Percentiles rank a stretch among this genome's conserved stretches.
Evolutionary conservation across 768 basidiomycete genomes (phyloP).

Genomic region (Pisolithus orientalis): DNA sequence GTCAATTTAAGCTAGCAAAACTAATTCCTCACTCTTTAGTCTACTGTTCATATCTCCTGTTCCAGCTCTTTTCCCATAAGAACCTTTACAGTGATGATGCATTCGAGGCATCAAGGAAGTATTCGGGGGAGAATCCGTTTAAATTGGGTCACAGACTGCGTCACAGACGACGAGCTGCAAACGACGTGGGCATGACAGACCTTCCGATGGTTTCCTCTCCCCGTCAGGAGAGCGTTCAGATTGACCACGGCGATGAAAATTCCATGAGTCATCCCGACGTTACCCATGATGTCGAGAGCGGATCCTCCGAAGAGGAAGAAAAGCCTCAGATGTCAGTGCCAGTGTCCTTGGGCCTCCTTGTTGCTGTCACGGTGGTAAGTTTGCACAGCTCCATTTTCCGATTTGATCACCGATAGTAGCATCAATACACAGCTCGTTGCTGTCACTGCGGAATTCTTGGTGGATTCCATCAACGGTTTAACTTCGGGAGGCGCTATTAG

Average conservation of each 20-base stretch:
- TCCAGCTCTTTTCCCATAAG: slow-evolving; percentile 77
- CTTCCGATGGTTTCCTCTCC: slow-evolving; percentile 9
- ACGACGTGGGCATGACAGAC: slow-evolving; percentile 2
- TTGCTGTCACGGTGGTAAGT: slow-evolving; percentile 57
- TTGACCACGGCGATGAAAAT: background rate
- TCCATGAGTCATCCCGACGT: slow-evolving; percentile 9
- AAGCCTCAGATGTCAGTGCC: slow-evolving; percentile 49
- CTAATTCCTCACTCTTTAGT: slow-evolving; percentile 36
- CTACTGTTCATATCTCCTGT: slow-evolving; percentile 68
- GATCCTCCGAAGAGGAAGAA: slow-evolving; percentile 26
- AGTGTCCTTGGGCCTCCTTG: slow-evolving; percentile 47
- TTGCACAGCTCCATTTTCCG: background rate
- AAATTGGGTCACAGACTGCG: slow-evolving; percentile 13
- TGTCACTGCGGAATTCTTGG: slow-evolving; percentile 59
- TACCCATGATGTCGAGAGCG: background rate
- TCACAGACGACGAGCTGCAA: slow-evolving; percentile 5
- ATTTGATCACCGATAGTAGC: background rate
- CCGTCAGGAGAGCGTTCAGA: background rate
- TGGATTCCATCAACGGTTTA: slow-evolving; percentile 76
- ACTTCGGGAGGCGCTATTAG: slow-evolving; percentile 50
- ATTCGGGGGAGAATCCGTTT: slow-evolving; percentile 37
- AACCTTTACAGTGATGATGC: slow-evolving; percentile 52
- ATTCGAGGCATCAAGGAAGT: slow-evolving; percentile 34
- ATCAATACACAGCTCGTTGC: slow-evolving; percentile 38
- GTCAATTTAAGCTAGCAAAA: background rate